Percentiles rank a stretch among this genome's conserved stretches.
Conservation (phyloP, 2,329 filamentous ascomycete species). For the Xenosphaeropsis pyriputrescens region DNA sequence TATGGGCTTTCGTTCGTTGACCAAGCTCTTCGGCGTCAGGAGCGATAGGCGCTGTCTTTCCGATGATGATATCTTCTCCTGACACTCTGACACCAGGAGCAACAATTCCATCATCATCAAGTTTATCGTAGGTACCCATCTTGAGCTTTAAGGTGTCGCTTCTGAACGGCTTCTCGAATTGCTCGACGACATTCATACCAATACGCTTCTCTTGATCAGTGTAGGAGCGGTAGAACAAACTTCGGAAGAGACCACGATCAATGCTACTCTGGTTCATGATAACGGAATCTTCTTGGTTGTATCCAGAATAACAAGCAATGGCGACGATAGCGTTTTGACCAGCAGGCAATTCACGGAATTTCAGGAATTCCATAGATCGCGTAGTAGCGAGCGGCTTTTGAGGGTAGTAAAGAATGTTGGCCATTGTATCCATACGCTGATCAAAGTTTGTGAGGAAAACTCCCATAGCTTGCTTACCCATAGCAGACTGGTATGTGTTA, state of each 20-base stretch:
- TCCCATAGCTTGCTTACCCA: constrained; percentile 99
- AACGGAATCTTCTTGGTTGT: constrained; percentile 99
- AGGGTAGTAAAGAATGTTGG: constrained; percentile 96
- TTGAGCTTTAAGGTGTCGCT: constrained; percentile 83
- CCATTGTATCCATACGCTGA: constrained; percentile 98
- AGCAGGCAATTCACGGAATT: constrained; percentile 92
- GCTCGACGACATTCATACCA: constrained; percentile 81
- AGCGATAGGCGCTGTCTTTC: constrained; percentile 91
- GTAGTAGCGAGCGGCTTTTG: constrained; percentile 96
- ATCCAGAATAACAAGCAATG: constrained; percentile 93
- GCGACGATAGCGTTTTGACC: constrained; percentile 98
- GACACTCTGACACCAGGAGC: constrained; percentile 88
- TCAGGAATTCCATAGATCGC: constrained; percentile 95
- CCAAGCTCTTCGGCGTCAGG: constrained; percentile 88
- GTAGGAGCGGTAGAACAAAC: constrained; percentile 95
- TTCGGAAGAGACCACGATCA: constrained; percentile 91
- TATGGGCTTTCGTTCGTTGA: constrained; percentile 76
- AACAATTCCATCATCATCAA: constrained; percentile 92
- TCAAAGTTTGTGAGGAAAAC: constrained; percentile 97
- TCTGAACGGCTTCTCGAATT: constrained; percentile 89
- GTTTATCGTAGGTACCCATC: constrained; percentile 91
- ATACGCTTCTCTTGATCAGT: constrained; percentile 95
- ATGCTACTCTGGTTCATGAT: constrained; percentile 99
- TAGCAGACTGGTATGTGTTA: constrained; percentile 98
- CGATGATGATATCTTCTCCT: constrained; percentile 97